Percentiles rank a stretch among this genome's conserved stretches.
Conservation (phyloP, 345 rosid genomes). For the Ceriops decandra region DNA sequence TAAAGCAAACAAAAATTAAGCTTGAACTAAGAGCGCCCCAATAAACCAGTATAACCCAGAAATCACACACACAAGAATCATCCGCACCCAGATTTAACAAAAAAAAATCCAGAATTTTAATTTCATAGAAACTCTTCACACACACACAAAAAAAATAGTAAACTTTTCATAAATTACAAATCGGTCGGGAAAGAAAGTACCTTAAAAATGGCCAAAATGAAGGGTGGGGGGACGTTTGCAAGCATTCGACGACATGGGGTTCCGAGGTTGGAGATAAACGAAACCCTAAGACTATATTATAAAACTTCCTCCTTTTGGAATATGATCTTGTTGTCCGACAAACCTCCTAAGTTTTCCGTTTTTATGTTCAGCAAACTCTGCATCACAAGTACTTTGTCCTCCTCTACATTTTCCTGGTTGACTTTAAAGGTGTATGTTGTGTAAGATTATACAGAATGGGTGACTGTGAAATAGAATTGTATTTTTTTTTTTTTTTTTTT, state of each 20-base stretch:
- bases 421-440: too few relatives aligned
- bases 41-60: neutral
- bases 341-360: too few relatives aligned
- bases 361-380: too few relatives aligned
- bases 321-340: too few relatives aligned
- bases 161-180: neutral
- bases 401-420: too few relatives aligned
- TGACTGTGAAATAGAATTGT: too few relatives aligned
- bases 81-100: too few relatives aligned
- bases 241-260: neutral
- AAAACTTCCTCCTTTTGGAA: neutral
- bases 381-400: too few relatives aligned
- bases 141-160: neutral
- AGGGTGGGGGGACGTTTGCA: too few relatives aligned
- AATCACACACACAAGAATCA: neutral
- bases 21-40: neutral
- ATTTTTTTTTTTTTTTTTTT: too few relatives aligned
- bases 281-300: slow-evolving; percentile 6
- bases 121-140: too few relatives aligned
- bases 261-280: neutral
- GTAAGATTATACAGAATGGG: too few relatives aligned
- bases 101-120: neutral
- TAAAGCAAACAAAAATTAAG: neutral
- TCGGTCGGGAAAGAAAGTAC: slow-evolving; percentile 2
- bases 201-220: slow-evolving; percentile 1